Base-by-base conservation (phyloP, 768 basidiomycete species). In the Suillus hirtellus region DNA sequence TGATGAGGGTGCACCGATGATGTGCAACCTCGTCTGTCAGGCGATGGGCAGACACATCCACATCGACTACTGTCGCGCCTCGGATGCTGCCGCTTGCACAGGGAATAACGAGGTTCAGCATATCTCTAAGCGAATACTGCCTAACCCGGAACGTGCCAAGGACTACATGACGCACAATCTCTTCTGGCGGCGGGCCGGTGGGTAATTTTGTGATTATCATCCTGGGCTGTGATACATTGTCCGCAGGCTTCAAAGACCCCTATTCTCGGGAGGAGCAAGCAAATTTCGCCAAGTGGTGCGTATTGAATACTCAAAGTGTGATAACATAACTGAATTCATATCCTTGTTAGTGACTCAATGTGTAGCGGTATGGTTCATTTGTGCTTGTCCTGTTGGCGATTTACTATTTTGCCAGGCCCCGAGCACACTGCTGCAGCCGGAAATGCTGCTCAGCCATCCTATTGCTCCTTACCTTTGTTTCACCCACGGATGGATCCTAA, bases 1-100 rank as follows among this genome's bases (percentile, higher is more conserved):
- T 27, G 84, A 86, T 59, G 82, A 84, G 49, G 85, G 87, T 9
- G 85, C 85, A 0, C 86, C 86, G 0, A 85, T 87, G 83, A 78
- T 88, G 77, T 88, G 87, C 67, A 86, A 79, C 53, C 75, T 87
- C 21, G 70, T 85, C 35, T 88, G 85, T 65, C 77, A 79, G 1
- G 73, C 82, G 15, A 76, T 87, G 72, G 87, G 86, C 0, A 72
- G 88, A 21, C 87, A 88, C 58, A 74, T 75, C 1, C 87, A 88
- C 68, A 73, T 88, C 40, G 85, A 83, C 64, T 84, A 81, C 62
- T 88, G 87, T 66, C 80, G 84, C 1, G 74, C 81, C 1, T 69
- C 75, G 44, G 68, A 74, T 21, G 71, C 63, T 11, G 70, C 69
- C 0, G 60, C 67, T 4, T 89, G 87, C 68, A 56, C 55, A 11